Conservation (phyloP, 2,329 filamentous ascomycete genomes). For the Colletotrichum shisoi region DNA sequence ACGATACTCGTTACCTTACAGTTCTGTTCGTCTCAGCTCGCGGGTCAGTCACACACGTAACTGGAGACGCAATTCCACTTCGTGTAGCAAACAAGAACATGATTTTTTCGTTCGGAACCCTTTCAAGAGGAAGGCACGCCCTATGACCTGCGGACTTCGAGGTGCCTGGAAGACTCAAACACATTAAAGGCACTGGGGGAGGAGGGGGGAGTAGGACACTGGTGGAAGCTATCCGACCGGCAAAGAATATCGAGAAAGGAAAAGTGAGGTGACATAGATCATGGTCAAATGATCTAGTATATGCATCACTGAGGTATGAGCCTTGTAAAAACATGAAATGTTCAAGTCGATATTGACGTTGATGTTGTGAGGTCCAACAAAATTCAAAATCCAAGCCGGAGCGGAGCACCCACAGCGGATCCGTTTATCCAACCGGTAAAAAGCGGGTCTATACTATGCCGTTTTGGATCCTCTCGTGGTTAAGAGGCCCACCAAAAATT, state of each 20-base stretch:
- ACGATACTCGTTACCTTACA: neutral
- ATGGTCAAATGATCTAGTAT: too few relatives aligned
- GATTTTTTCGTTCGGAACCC: neutral
- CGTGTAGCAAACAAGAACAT: too few relatives aligned
- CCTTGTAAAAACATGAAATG: neutral
- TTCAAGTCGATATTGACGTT: too few relatives aligned
- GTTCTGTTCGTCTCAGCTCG: neutral
- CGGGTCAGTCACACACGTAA: neutral
- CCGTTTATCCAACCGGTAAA: neutral
- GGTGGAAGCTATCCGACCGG: too few relatives aligned
- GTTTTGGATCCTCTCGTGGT: slow-evolving; percentile 12
- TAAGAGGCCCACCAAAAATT: slow-evolving; percentile 34
- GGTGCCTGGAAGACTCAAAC: neutral
- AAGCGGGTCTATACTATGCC: slow-evolving; percentile 11
- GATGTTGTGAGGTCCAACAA: slow-evolving; percentile 5
- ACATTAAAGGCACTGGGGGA: neutral
- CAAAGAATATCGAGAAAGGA: too few relatives aligned
- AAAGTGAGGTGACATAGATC: neutral
- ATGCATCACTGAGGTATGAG: neutral
- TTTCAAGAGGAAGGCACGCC: neutral
- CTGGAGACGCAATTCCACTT: neutral
- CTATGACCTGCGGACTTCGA: neutral
- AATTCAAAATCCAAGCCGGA: neutral
- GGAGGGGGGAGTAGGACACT: neutral
- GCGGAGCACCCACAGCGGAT: neutral